Evolutionary conservation across 78 protist species (phyloP).

Genomic region (Pigoraptor vietnamica): DNA sequence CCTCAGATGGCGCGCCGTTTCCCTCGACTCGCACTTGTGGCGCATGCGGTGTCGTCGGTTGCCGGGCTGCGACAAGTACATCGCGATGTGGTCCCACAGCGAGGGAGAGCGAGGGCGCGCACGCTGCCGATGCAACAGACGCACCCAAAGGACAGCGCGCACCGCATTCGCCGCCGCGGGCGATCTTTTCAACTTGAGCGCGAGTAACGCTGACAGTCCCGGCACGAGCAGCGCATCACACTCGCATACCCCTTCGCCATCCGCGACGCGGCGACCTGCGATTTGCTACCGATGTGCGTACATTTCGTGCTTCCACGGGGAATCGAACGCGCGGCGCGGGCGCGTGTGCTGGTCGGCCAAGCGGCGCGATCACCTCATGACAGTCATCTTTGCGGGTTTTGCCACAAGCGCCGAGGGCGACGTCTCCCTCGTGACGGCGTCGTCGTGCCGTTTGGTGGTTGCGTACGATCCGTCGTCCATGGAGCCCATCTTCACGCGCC

Average conservation of each 20-base stretch:
- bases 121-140: too few species aligned
- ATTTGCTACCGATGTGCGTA: not conserved
- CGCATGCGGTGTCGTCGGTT: not conserved
- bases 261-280: too few species aligned
- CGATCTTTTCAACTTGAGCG: too few species aligned
- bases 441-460: not conserved
- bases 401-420: not conserved
- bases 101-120: too few species aligned
- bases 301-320: not conserved
- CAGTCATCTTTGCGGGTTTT: not conserved
- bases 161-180: too few species aligned
- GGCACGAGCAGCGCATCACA: too few species aligned
- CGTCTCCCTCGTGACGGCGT: not conserved
- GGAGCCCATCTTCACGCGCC: not conserved
- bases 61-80: not conserved
- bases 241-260: too few species aligned
- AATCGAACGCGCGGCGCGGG: not conserved
- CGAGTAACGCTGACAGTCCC: too few species aligned
- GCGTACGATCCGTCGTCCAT: not conserved
- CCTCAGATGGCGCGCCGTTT: not conserved
- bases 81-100: not conserved
- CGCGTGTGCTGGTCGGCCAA: not conserved
- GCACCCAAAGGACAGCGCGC: too few species aligned
- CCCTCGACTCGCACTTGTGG: not conserved
- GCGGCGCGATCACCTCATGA: not conserved